Evolutionary conservation across 2,329 filamentous ascomycete species (phyloP), one percentile per base, ranked within the genome.

Genomic region (Calonectria hongkongensis): DNA sequence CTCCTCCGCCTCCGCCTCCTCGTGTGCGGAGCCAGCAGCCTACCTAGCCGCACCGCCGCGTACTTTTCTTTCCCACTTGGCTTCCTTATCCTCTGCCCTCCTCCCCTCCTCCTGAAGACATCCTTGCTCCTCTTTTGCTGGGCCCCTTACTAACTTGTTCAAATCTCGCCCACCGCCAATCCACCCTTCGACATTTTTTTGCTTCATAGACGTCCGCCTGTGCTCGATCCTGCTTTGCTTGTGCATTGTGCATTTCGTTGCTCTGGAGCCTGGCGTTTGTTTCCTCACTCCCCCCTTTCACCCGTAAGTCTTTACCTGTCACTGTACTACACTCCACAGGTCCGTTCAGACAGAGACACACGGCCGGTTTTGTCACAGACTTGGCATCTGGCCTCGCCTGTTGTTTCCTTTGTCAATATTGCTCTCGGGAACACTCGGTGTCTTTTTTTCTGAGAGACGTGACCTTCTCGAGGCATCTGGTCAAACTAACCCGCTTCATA

Each of bases 241-340:
- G 62, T 70, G 54, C 73, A 54, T 76, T 78, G 74, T 76, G 77
- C 74, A 76, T 71, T 63, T 73, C 64, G 69, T 77, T 70, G 66
- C 64, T 73, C 68, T 68, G 75, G 76, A 80, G 79, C 79, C 76
- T 76, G 77, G 79, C 77, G 77, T 81, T 81, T 77, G 78, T 75
- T 77, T 77, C 74, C 73, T 68, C 70, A 62, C 73, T 73, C 78
- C 74, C 77, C 76, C 66, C 28, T 77, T 75, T 77, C 75, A 73
- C 75, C 56, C 25, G 75, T 79, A 68, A 78, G 78, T 79, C 39
- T 58, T 63, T 75, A 74, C 75, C 71, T 73, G 60, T 75, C 75
- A 68, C 56, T 27, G 71, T 70, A 58, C 76, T 66, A 72, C 70
- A 72, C 70, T 68, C 56, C 70, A 71, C 64, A 50, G 45, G 65